Evolutionary conservation across 768 basidiomycete species (phyloP).

Genomic region (Suillus fuscotomentosus): DNA sequence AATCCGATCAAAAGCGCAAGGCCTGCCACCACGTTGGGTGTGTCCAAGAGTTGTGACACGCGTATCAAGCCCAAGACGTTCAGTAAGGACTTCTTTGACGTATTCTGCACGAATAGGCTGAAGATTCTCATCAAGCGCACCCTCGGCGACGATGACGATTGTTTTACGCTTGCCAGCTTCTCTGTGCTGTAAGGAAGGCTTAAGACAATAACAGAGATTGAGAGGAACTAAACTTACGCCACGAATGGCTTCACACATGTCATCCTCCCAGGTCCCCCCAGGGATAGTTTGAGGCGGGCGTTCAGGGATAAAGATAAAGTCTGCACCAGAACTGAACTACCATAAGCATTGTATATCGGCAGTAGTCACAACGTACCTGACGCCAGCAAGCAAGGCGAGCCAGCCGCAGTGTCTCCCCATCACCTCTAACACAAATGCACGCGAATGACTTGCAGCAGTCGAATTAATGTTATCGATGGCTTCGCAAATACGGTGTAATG

Average conservation of each 20-base stretch:
- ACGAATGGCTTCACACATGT: conserved; percentile 85
- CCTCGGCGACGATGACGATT: conserved; percentile 97
- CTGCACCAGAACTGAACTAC: conserved; percentile 72
- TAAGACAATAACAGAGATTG: neutral
- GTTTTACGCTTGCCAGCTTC: conserved; percentile 93
- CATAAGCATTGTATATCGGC: conserved; percentile 10
- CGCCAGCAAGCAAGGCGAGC: conserved; percentile 90
- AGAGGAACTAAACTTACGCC: conserved; percentile 47
- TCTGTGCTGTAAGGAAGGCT: conserved; percentile 63
- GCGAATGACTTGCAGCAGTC: conserved; percentile 92
- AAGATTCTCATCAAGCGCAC: conserved; percentile 83
- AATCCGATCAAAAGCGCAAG: conserved; percentile 91
- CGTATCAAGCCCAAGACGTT: conserved; percentile 89
- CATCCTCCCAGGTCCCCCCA: conserved; percentile 68
- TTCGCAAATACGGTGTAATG: conserved; percentile 95
- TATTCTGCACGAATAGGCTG: conserved; percentile 92
- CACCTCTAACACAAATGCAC: conserved; percentile 97
- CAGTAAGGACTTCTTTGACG: conserved; percentile 85
- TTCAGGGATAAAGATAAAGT: conserved; percentile 98
- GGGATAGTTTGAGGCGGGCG: conserved; percentile 71
- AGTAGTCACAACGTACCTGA: conserved; percentile 54
- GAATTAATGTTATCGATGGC: conserved; percentile 98
- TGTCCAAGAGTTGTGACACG: conserved; percentile 97
- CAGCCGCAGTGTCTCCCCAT: conserved; percentile 99
- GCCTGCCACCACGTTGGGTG: conserved; percentile 92